Percentiles rank a stretch among this genome's conserved stretches.
Evolutionary conservation across 2,329 filamentous ascomycete genomes (phyloP).

Genomic region (Calycina herbarum): DNA sequence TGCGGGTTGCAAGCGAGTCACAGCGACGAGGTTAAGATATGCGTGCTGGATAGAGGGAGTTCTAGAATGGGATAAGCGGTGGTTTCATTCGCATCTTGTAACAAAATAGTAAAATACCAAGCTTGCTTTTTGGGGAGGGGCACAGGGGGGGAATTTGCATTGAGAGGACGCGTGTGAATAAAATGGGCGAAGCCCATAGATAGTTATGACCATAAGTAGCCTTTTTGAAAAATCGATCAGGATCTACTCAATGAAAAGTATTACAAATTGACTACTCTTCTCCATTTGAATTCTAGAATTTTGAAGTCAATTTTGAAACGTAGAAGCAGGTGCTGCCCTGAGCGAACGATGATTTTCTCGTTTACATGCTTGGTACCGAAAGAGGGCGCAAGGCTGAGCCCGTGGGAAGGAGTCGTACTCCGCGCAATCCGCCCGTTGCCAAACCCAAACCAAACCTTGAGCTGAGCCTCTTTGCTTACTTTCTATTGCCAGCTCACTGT

Average conservation of each 20-base stretch:
- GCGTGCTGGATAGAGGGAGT: constrained; percentile 9
- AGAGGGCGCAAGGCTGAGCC: too few relatives aligned
- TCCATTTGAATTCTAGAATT: too few relatives aligned
- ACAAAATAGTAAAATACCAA: constrained; percentile 15
- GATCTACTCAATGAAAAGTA: background rate
- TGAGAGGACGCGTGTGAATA: background rate
- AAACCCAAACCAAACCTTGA: background rate
- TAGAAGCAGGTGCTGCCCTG: too few relatives aligned
- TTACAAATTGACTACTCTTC: too few relatives aligned
- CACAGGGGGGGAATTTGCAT: background rate
- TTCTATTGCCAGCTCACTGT: background rate
- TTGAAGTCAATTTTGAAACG: too few relatives aligned
- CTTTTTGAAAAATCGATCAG: background rate
- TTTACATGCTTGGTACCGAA: too few relatives aligned
- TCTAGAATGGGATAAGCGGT: constrained; percentile 13
- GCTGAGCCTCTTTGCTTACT: constrained; percentile 5
- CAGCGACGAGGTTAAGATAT: constrained; percentile 25
- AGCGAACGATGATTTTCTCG: too few relatives aligned
- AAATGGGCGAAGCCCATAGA: background rate
- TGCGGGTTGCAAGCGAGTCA: constrained; percentile 33
- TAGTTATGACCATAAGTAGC: background rate
- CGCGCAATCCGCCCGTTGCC: background rate
- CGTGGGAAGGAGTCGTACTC: background rate
- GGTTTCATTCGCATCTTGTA: constrained; percentile 15
- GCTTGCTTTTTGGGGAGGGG: constrained; percentile 1